A percentile compares a stretch with the other conserved stretches of the same genome.
Conservation (phyloP, 2,329 filamentous ascomycete genomes). For the Nakataea oryzae region DNA sequence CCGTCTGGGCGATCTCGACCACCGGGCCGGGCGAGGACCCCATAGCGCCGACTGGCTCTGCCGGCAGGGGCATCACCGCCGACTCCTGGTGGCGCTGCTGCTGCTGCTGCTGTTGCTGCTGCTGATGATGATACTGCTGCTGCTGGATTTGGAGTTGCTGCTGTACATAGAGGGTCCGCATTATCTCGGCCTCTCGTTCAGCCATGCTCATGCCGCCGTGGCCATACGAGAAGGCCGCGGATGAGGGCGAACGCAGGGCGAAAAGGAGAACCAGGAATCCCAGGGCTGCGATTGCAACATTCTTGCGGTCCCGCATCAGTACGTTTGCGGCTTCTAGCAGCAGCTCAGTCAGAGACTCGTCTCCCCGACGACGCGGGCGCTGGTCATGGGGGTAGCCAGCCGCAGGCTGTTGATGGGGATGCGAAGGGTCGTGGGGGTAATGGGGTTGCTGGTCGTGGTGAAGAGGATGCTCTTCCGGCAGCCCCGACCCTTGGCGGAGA, state of each 20-base stretch:
- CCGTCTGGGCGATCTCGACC: background rate
- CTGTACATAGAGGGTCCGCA: constrained; percentile 1
- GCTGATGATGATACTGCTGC: constrained; percentile 8
- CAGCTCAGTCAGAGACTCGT: constrained; percentile 41
- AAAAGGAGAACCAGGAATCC: constrained; percentile 42
- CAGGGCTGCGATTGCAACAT: constrained; percentile 44
- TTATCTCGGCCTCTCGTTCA: constrained; percentile 3
- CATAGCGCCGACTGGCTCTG: background rate
- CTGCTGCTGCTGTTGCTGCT: constrained; percentile 8
- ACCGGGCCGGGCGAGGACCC: background rate
- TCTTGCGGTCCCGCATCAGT: constrained; percentile 46
- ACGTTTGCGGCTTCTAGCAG: constrained; percentile 43
- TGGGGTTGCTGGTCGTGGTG: background rate
- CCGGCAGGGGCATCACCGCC: background rate
- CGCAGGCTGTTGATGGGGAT: background rate
- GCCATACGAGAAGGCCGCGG: background rate
- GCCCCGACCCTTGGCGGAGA: background rate
- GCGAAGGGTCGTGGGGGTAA: background rate
- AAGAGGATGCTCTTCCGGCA: background rate
- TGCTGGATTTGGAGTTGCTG: constrained; percentile 7
- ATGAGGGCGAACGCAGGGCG: constrained; percentile 21
- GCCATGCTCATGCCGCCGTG: background rate
- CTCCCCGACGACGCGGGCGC: constrained; percentile 5
- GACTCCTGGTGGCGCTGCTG: constrained; percentile 7
- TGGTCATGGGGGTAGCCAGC: background rate